phyloP scores from a whole-genome alignment of 83 land plant genomes.

The Picea mariana region DNA sequence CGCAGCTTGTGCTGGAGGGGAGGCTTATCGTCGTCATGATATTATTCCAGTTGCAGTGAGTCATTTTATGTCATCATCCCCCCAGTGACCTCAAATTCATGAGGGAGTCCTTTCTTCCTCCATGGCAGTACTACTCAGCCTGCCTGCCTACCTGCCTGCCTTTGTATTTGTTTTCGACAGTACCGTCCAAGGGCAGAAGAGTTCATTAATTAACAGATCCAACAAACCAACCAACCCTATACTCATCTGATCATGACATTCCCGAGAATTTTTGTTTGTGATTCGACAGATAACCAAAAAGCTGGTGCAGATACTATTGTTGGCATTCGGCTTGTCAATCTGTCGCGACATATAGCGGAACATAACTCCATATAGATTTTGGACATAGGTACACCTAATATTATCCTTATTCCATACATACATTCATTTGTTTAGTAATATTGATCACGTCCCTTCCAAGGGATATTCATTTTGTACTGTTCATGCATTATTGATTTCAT shows the following conservation, averaged over 20 bases:
- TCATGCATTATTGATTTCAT: neutral
- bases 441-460: neutral
- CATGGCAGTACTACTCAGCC: no score
- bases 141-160: neutral
- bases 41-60: no score
- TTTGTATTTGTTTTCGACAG: neutral
- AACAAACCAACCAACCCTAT: neutral
- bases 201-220: neutral
- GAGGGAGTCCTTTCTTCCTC: no score
- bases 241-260: neutral
- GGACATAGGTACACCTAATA: neutral
- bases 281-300: neutral
- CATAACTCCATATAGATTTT: neutral
- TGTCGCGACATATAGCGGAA: neutral
- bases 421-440: neutral
- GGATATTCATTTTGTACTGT: slow-evolving; percentile 2
- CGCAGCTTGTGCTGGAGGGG: neutral
- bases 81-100: no score
- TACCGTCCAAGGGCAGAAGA: neutral
- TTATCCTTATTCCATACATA: neutral
- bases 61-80: no score
- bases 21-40: no score
- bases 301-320: neutral
- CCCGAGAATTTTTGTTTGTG: neutral
- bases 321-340: neutral